Conservation (phyloP, 1,284 basidiomycete species). For the Cryptococcus jaspeensis region DNA sequence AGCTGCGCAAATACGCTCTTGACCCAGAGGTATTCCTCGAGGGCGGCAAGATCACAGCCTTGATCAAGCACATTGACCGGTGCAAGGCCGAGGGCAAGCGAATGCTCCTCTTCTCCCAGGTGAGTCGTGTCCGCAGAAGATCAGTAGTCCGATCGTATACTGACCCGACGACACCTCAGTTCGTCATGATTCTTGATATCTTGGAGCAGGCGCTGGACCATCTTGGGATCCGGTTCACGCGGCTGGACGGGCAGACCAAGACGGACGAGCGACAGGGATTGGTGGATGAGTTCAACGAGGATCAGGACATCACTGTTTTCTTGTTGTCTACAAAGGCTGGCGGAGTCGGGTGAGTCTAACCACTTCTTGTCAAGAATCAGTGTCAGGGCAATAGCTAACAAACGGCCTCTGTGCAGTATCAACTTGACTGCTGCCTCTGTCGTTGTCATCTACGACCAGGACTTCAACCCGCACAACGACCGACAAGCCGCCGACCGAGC, state of each 20-base stretch:
- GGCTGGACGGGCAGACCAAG: conserved; percentile 92
- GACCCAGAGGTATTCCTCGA: conserved; percentile 75
- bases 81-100: conserved; percentile 74
- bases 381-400: conserved; percentile 30
- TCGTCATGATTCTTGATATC: conserved; percentile 93
- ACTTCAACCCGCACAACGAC: conserved; percentile 86
- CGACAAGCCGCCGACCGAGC: conserved; percentile 95
- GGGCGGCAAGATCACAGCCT: conserved; percentile 80
- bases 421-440: conserved; percentile 89
- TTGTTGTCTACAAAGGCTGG: conserved; percentile 93
- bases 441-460: conserved; percentile 96
- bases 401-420: conserved; percentile 58
- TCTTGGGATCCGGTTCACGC: conserved; percentile 71
- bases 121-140: conserved; percentile 41
- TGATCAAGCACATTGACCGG: conserved; percentile 69
- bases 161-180: conserved; percentile 56
- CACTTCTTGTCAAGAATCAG: background rate
- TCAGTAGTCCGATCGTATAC: background rate
- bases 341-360: conserved; percentile 53
- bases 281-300: conserved; percentile 96
- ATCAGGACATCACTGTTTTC: conserved; percentile 86
- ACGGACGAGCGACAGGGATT: conserved; percentile 90
- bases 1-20: conserved; percentile 73
- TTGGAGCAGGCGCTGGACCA: conserved; percentile 80
- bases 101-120: conserved; percentile 90